phyloP scores from a whole-genome alignment of 164 flowering plant species.

The Stephania cephalantha region DNA sequence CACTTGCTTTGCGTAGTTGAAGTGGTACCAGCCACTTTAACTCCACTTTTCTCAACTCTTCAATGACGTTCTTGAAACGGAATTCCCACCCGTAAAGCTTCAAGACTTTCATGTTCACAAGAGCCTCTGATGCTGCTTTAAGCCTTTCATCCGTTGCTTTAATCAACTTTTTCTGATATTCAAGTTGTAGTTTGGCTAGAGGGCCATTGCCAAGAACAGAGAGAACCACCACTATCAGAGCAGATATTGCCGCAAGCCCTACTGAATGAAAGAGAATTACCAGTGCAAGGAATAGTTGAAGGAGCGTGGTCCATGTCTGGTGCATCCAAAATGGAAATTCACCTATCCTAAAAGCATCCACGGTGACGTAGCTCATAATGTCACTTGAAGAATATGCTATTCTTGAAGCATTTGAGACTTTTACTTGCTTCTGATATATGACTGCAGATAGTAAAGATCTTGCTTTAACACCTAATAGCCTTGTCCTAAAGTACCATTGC shows the following conservation, averaged over 20 bases:
- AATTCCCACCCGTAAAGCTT: constrained; percentile 48
- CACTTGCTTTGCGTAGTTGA: constrained; percentile 23
- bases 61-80: constrained; percentile 31
- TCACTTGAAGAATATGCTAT: constrained; percentile 33
- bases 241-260: constrained; percentile 34
- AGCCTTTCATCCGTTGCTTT: constrained; percentile 50
- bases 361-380: constrained; percentile 39
- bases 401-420: constrained; percentile 45
- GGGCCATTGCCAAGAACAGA: constrained; percentile 52
- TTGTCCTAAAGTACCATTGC: constrained; percentile 51
- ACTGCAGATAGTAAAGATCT: constrained; percentile 55
- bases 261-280: constrained; percentile 26
- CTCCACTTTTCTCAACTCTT: constrained; percentile 30
- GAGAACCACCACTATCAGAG: constrained; percentile 32
- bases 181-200: constrained; percentile 33
- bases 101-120: constrained; percentile 39
- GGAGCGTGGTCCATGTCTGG: constrained; percentile 38
- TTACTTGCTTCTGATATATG: constrained; percentile 53
- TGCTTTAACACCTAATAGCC: constrained; percentile 51
- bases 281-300: constrained; percentile 32
- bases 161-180: constrained; percentile 42
- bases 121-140: constrained; percentile 40
- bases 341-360: constrained; percentile 40
- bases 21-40: constrained; percentile 25
- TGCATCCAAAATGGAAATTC: constrained; percentile 46